These are phyloP conservation scores for Fragaria iinumae DNA, from an alignment of 306 rosid genomes.

Conservation along the genomic window DNA sequence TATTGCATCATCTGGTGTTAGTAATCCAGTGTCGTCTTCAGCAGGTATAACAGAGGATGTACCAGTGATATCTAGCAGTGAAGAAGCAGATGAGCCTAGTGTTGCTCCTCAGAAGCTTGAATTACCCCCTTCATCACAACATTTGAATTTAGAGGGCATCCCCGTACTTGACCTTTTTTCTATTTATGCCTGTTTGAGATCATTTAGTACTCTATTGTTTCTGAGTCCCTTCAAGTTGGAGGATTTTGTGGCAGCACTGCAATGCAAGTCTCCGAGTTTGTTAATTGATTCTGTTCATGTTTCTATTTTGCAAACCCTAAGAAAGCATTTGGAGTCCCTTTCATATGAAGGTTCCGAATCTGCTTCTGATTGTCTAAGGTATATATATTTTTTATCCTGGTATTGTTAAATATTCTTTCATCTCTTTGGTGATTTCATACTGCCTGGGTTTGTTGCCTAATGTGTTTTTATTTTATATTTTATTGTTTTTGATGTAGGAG, in stretches of 20 bases:
- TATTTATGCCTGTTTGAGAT: slow-evolving; percentile 77
- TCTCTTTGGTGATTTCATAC: slow-evolving; percentile 23
- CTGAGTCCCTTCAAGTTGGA: slow-evolving; percentile 96
- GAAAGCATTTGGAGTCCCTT: slow-evolving; percentile 89
- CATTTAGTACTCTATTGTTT: slow-evolving; percentile 80
- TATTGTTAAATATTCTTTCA: slow-evolving; percentile 21
- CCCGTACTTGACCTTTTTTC: slow-evolving; percentile 84
- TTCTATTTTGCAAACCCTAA: slow-evolving; percentile 68
- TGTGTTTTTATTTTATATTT: neutral
- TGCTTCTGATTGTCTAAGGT: slow-evolving; percentile 88
- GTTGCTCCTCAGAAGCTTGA: slow-evolving; percentile 47
- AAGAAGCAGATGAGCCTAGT: slow-evolving; percentile 45
- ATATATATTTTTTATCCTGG: slow-evolving; percentile 11
- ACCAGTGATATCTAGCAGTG: slow-evolving; percentile 30
- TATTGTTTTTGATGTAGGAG: slow-evolving; percentile 50
- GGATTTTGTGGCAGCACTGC: slow-evolving; percentile 70
- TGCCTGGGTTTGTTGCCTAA: slow-evolving; percentile 10
- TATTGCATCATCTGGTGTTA: slow-evolving; percentile 26
- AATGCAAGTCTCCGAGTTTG: slow-evolving; percentile 55
- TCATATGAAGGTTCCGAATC: slow-evolving; percentile 80
- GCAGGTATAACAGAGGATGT: slow-evolving; percentile 61
- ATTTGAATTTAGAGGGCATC: slow-evolving; percentile 62
- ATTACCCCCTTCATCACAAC: slow-evolving; percentile 81
- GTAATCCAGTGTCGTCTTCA: slow-evolving; percentile 44
- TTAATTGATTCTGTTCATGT: slow-evolving; percentile 81